Percentiles rank a stretch among this genome's conserved stretches.
Evolutionary conservation across 2,329 filamentous ascomycete species (phyloP).

Genomic region (Colletotrichum phormii): DNA sequence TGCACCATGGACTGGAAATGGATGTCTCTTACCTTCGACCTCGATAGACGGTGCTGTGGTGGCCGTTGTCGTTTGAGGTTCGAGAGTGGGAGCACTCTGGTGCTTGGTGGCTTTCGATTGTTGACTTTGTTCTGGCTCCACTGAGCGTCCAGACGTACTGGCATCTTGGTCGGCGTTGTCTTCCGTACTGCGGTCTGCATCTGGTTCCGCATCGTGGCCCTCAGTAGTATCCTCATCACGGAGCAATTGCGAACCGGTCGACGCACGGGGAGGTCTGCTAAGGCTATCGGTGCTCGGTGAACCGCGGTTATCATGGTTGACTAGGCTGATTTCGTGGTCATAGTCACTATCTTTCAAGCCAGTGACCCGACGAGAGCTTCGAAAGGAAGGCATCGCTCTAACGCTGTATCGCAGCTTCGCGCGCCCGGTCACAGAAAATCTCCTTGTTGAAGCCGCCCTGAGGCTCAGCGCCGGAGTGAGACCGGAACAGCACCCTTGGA

Average conservation of each 20-base stretch:
- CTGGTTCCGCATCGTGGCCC: neutral
- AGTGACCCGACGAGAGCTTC: slow-evolving; percentile 66
- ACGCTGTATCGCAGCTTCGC: slow-evolving; percentile 28
- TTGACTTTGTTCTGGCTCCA: neutral
- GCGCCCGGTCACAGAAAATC: slow-evolving; percentile 1
- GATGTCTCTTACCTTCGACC: slow-evolving; percentile 27
- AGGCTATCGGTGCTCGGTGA: slow-evolving; percentile 24
- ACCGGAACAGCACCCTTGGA: neutral
- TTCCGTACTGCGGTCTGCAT: neutral
- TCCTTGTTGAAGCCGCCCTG: neutral
- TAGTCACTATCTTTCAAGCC: slow-evolving; percentile 71
- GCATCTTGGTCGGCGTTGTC: neutral
- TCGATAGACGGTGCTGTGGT: slow-evolving; percentile 36
- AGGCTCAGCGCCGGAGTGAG: neutral
- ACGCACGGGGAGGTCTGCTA: slow-evolving; percentile 15
- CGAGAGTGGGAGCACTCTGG: slow-evolving; percentile 1
- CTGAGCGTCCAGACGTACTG: slow-evolving; percentile 1
- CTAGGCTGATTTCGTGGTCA: slow-evolving; percentile 77
- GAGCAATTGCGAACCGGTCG: slow-evolving; percentile 28
- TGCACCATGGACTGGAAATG: neutral
- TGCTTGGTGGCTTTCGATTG: slow-evolving; percentile 2
- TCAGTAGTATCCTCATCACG: slow-evolving; percentile 20
- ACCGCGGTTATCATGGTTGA: slow-evolving; percentile 62
- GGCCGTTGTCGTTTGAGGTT: neutral
- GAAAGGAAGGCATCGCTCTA: slow-evolving; percentile 50